Percentiles rank a stretch among this genome's conserved stretches.
phyloP scores from a whole-genome alignment of 129 eudicot species.

The Flaveria linearis region DNA sequence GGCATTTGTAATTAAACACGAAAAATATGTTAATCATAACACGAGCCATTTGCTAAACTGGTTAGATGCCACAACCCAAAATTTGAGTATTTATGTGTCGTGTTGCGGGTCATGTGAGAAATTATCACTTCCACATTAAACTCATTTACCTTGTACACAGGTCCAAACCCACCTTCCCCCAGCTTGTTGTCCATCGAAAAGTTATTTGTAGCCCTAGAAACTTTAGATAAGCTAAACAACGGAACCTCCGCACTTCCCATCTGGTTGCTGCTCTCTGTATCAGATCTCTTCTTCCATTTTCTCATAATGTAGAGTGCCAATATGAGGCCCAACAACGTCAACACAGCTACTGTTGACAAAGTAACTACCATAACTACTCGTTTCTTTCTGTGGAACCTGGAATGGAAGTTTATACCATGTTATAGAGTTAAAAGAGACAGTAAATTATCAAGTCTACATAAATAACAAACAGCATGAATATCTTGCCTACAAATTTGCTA shows the following conservation, averaged over 20 bases:
- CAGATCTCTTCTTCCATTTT: conserved; percentile 24
- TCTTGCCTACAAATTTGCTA: neutral
- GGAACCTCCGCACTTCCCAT: conserved; percentile 19
- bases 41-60: too few species aligned
- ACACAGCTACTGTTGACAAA: conserved; percentile 18
- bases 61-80: too few species aligned
- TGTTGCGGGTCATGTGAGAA: too few species aligned
- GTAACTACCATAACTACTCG: conserved; percentile 14
- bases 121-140: neutral
- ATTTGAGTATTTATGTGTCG: too few species aligned
- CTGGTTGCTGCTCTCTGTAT: conserved; percentile 1
- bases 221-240: conserved; percentile 13
- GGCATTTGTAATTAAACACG: too few species aligned
- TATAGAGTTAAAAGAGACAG: neutral
- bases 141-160: conserved; percentile 24
- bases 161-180: conserved; percentile 45
- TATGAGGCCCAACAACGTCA: conserved; percentile 32
- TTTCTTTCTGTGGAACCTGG: conserved; percentile 27
- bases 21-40: too few species aligned
- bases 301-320: conserved; percentile 18
- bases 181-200: conserved; percentile 33
- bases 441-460: neutral
- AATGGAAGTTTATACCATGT: neutral
- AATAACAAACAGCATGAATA: neutral
- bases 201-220: conserved; percentile 29